A percentile compares a stretch with the other conserved stretches of the same genome.
Conservation (phyloP, 2,329 filamentous ascomycete genomes). For the Orbilia quercus region DNA sequence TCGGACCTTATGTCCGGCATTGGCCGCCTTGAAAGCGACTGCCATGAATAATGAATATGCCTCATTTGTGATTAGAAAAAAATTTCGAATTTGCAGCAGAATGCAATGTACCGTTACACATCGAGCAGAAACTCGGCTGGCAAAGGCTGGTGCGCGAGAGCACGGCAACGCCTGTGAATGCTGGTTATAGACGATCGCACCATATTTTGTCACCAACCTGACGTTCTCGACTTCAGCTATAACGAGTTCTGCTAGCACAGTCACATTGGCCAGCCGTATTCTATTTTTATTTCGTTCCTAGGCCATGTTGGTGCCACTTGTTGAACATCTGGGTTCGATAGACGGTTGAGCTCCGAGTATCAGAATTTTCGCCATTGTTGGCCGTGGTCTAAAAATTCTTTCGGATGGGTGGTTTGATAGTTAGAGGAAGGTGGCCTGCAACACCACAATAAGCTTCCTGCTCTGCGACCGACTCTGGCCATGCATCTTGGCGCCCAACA, state of each 20-base stretch:
- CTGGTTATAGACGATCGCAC: conserved; percentile 11
- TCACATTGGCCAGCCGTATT: conserved; percentile 30
- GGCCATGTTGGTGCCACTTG: conserved; percentile 14
- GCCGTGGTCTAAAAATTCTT: conserved; percentile 6
- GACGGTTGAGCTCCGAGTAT: conserved; percentile 9
- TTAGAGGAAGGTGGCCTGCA: conserved; percentile 22
- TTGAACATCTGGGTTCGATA: conserved; percentile 32
- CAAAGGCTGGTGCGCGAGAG: conserved; percentile 11
- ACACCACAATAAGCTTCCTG: not conserved
- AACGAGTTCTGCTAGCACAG: conserved; percentile 2
- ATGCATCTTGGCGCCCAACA: conserved; percentile 1
- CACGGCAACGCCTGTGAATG: not conserved
- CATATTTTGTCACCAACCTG: not conserved
- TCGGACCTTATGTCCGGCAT: no score
- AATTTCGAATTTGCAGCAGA: conserved; percentile 6
- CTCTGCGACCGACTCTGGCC: conserved; percentile 1
- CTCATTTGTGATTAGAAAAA: no score
- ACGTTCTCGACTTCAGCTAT: conserved; percentile 23
- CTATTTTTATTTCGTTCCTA: conserved; percentile 31
- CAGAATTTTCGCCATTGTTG: conserved; percentile 2
- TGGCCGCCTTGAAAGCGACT: no score
- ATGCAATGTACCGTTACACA: conserved; percentile 7
- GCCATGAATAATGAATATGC: no score
- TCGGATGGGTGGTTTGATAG: not conserved
- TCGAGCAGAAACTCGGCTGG: not conserved